phyloP scores from a whole-genome alignment of 2,329 filamentous ascomycete genomes.

The Pyricularia grisea region DNA sequence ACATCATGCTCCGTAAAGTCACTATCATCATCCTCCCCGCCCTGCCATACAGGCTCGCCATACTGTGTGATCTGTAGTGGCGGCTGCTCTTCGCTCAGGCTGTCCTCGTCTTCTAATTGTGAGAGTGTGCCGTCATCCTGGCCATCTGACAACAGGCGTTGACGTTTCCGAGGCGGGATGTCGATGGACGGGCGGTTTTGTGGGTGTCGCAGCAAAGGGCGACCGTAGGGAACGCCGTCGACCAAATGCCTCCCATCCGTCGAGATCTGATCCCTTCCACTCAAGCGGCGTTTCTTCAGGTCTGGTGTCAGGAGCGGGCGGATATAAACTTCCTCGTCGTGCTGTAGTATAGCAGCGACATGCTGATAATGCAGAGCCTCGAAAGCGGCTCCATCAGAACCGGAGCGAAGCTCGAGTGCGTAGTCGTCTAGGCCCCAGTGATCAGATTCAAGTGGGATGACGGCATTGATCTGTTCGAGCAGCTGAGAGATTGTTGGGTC shows the following conservation, averaged over 20 bases:
- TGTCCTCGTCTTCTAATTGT: constrained; percentile 20
- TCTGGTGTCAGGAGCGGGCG: constrained; percentile 70
- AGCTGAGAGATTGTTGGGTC: constrained; percentile 67
- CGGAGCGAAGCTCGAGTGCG: constrained; percentile 59
- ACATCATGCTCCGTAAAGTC: constrained; percentile 8
- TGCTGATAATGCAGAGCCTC: constrained; percentile 83
- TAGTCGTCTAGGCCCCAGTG: constrained; percentile 90
- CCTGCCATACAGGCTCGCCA: constrained; percentile 30
- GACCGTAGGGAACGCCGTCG: constrained; percentile 79
- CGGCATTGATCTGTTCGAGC: constrained; percentile 67
- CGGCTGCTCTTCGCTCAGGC: constrained; percentile 12
- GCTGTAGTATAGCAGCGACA: constrained; percentile 60
- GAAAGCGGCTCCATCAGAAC: constrained; percentile 47
- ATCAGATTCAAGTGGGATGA: constrained; percentile 70
- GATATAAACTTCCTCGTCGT: constrained; percentile 78
- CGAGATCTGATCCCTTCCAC: constrained; percentile 74
- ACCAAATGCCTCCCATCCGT: constrained; percentile 69
- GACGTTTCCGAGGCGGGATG: constrained; percentile 67
- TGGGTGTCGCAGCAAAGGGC: constrained; percentile 52
- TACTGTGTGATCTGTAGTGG: constrained; percentile 6
- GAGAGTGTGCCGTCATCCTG: constrained; percentile 28
- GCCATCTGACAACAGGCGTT: constrained; percentile 35
- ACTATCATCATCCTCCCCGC: constrained; percentile 19
- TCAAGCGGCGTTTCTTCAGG: constrained; percentile 59
- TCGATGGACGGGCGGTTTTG: constrained; percentile 55